Evolutionary conservation across 805 yeast genomes (phyloP).

Genomic region (Teunomyces aglyptinius): DNA sequence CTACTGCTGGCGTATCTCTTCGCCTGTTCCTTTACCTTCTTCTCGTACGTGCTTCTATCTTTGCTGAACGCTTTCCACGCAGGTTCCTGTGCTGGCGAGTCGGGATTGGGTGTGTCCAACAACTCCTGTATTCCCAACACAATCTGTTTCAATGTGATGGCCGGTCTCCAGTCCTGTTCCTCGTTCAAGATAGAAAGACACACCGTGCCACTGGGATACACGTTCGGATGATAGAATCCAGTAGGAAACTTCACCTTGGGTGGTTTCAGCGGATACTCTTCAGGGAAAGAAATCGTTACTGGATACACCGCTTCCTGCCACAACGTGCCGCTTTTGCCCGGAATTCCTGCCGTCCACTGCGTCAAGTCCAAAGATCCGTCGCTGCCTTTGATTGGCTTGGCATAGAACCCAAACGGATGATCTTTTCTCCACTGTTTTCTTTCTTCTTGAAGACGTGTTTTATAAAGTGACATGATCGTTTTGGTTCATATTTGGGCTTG

Average conservation of each 20-base stretch:
- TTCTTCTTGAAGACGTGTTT: constrained; percentile 87
- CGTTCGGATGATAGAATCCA: constrained; percentile 94
- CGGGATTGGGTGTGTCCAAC: constrained; percentile 85
- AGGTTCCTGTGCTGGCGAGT: constrained; percentile 96
- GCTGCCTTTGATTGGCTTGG: constrained; percentile 75
- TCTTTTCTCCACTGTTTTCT: constrained; percentile 98
- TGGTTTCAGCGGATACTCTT: constrained; percentile 94
- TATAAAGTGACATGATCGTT: constrained; percentile 52
- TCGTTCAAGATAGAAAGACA: constrained; percentile 92
- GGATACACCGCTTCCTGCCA: constrained; percentile 95
- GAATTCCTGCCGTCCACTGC: constrained; percentile 92
- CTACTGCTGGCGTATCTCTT: constrained; percentile 52
- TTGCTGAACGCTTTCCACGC: constrained; percentile 86
- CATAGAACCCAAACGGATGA: constrained; percentile 96
- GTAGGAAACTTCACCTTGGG: constrained; percentile 90
- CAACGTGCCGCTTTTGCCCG: constrained; percentile 81
- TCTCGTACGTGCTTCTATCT: constrained; percentile 67
- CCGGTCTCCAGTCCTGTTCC: constrained; percentile 97
- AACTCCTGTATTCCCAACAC: constrained; percentile 91
- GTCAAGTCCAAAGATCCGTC: constrained; percentile 86
- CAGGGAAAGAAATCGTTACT: constrained; percentile 75
- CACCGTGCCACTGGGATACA: constrained; percentile 95
- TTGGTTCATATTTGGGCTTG: neutral
- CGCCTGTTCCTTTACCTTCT: constrained; percentile 79
- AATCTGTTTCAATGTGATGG: constrained; percentile 85